phyloP scores from a whole-genome alignment of 768 basidiomycete species.

The Kwoniella pini region DNA sequence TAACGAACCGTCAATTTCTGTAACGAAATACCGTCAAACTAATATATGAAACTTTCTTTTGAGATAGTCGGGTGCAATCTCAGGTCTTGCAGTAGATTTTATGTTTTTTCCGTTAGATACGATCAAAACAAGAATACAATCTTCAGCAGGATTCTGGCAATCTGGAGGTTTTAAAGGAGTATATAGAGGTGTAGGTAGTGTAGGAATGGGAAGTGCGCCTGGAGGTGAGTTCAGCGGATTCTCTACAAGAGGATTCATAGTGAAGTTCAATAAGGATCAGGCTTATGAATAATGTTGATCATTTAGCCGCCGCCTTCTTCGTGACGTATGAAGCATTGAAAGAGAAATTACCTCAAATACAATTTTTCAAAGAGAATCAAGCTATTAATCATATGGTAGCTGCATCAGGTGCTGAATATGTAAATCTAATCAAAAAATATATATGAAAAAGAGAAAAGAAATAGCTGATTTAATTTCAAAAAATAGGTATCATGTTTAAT shows the following conservation, averaged over 20 bases:
- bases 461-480: neutral
- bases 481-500: slow-evolving; percentile 73
- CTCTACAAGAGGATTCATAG: too few species aligned
- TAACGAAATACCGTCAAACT: neutral
- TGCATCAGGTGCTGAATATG: slow-evolving; percentile 62
- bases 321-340: slow-evolving; percentile 90
- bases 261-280: neutral
- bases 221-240: slow-evolving; percentile 65
- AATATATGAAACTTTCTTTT: neutral
- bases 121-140: slow-evolving; percentile 91
- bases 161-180: slow-evolving; percentile 88
- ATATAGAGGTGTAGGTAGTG: slow-evolving; percentile 91
- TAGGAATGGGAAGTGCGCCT: slow-evolving; percentile 90
- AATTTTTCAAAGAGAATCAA: slow-evolving; percentile 58
- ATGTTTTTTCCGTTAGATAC: slow-evolving; percentile 97
- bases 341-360: slow-evolving; percentile 65
- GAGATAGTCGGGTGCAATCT: slow-evolving; percentile 76
- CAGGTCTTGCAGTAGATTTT: slow-evolving; percentile 89
- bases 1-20: neutral
- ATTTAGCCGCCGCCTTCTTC: slow-evolving; percentile 90
- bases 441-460: too few species aligned
- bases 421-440: slow-evolving; percentile 46
- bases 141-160: slow-evolving; percentile 75
- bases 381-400: slow-evolving; percentile 63
- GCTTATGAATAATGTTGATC: neutral